A percentile compares a stretch with the other conserved stretches of the same genome.
Evolutionary conservation across 2,329 filamentous ascomycete genomes (phyloP).

Genomic region (Talaromyces amestolkiae): DNA sequence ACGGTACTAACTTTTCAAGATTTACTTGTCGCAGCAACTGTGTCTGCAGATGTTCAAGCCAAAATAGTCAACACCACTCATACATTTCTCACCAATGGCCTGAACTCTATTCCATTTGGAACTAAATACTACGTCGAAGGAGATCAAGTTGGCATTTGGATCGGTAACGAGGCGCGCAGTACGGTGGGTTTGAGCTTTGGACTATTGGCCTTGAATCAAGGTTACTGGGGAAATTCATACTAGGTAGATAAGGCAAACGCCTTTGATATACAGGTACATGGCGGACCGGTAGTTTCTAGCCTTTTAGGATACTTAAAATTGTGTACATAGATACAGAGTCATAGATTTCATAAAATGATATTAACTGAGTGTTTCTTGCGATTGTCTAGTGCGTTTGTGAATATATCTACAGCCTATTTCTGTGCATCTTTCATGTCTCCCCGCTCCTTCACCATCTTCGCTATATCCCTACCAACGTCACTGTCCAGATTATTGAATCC

Average conservation of each 20-base stretch:
- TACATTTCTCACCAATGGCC: slow-evolving; percentile 42
- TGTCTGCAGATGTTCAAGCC: neutral
- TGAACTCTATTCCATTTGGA: slow-evolving; percentile 46
- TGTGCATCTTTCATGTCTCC: slow-evolving; percentile 25
- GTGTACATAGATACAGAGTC: neutral
- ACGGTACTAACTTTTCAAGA: neutral
- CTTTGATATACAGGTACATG: neutral
- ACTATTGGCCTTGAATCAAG: slow-evolving; percentile 34
- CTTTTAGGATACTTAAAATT: neutral
- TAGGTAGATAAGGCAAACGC: neutral
- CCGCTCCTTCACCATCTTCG: slow-evolving; percentile 35
- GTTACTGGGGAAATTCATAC: slow-evolving; percentile 25
- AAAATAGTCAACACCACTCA: slow-evolving; percentile 26
- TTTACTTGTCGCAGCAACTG: neutral
- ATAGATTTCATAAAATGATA: neutral
- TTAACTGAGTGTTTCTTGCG: neutral
- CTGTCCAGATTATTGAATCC: slow-evolving; percentile 52
- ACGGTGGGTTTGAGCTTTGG: slow-evolving; percentile 47
- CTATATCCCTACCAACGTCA: slow-evolving; percentile 37
- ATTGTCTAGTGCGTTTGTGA: neutral
- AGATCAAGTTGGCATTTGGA: slow-evolving; percentile 30
- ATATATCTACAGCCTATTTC: neutral
- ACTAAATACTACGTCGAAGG: slow-evolving; percentile 42
- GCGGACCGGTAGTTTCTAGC: neutral
- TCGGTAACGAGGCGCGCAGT: slow-evolving; percentile 40